Percentiles rank a stretch among this genome's conserved stretches.
These are phyloP conservation scores for Incumbomyces lentus DNA, from an alignment of 2,329 filamentous ascomycete genomes.

Conservation along the genomic window DNA sequence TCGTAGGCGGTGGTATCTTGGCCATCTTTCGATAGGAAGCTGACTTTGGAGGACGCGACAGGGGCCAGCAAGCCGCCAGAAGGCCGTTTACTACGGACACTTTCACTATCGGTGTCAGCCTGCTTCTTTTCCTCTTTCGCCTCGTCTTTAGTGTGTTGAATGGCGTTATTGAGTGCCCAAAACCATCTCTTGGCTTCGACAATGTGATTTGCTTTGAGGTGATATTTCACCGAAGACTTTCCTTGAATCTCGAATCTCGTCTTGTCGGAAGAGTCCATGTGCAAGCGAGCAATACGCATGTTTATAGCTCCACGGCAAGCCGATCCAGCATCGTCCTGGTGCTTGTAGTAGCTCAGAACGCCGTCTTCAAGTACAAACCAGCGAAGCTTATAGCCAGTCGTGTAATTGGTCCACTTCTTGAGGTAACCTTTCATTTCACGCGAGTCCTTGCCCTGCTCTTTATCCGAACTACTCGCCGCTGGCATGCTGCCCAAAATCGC, in stretches of 20 bases:
- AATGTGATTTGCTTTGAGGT: constrained; percentile 93
- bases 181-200: constrained; percentile 98
- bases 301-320: constrained; percentile 97
- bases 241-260: constrained; percentile 95
- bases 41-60: constrained; percentile 36
- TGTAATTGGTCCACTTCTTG: constrained; percentile 99
- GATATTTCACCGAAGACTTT: constrained; percentile 97
- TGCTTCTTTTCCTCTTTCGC: constrained; percentile 76
- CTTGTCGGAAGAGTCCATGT: constrained; percentile 96
- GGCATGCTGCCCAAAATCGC: constrained; percentile 73
- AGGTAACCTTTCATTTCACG: constrained; percentile 97
- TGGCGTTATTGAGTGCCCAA: constrained; percentile 97
- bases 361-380: constrained; percentile 99
- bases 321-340: constrained; percentile 92
- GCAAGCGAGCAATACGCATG: constrained; percentile 88
- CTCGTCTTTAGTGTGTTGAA: constrained; percentile 97
- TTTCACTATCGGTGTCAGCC: constrained; percentile 54
- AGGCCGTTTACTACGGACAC: constrained; percentile 28
- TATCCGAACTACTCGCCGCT: constrained; percentile 39
- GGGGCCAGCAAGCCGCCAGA: constrained; percentile 27
- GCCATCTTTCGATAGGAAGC: constrained; percentile 45
- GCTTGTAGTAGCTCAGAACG: constrained; percentile 96
- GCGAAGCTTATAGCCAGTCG: constrained; percentile 86
- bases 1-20: constrained; percentile 44
- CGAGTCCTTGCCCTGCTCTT: constrained; percentile 63